Evolutionary conservation across 306 rosid species (phyloP).

Genomic region (Prunus mongolica): DNA sequence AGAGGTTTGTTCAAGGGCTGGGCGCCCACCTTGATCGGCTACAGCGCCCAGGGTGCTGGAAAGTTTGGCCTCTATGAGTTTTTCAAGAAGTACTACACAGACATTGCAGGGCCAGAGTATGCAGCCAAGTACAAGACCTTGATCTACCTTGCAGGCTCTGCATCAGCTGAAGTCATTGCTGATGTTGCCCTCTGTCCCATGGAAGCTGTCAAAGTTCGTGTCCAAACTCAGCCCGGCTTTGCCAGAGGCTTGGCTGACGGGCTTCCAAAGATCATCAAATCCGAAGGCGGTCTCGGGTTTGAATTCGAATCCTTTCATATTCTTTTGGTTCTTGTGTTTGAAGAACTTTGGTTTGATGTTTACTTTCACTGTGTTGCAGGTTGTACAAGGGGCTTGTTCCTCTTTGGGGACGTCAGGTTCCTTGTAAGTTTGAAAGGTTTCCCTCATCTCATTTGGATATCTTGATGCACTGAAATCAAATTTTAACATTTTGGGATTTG

Average conservation of each 20-base stretch:
- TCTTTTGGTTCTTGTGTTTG: background rate
- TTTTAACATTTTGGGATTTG: background rate
- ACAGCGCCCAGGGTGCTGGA: slow-evolving; percentile 86
- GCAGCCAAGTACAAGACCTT: slow-evolving; percentile 75
- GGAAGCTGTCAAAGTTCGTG: slow-evolving; percentile 90
- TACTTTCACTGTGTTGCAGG: slow-evolving; percentile 35
- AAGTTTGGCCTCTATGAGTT: slow-evolving; percentile 74
- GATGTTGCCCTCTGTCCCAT: slow-evolving; percentile 79
- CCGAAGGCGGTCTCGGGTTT: slow-evolving; percentile 68
- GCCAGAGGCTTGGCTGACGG: slow-evolving; percentile 83
- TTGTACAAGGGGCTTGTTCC: slow-evolving; percentile 81
- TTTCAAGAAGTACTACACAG: slow-evolving; percentile 85
- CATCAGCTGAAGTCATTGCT: slow-evolving; percentile 83
- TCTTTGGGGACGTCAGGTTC: slow-evolving; percentile 94
- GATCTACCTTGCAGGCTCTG: slow-evolving; percentile 75
- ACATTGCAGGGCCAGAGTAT: slow-evolving; percentile 67
- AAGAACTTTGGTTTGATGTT: background rate
- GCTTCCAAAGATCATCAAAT: slow-evolving; percentile 56
- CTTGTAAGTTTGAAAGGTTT: slow-evolving; percentile 52
- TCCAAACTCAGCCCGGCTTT: slow-evolving; percentile 86
- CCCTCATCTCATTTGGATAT: background rate
- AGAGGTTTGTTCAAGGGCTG: slow-evolving; percentile 74
- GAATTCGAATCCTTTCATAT: background rate
- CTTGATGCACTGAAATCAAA: too few relatives aligned
- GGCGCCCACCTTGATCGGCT: slow-evolving; percentile 81